Percentiles rank a stretch among this genome's conserved stretches.
Conservation (phyloP, 257 asterid species). For the Agastache rugosa region DNA sequence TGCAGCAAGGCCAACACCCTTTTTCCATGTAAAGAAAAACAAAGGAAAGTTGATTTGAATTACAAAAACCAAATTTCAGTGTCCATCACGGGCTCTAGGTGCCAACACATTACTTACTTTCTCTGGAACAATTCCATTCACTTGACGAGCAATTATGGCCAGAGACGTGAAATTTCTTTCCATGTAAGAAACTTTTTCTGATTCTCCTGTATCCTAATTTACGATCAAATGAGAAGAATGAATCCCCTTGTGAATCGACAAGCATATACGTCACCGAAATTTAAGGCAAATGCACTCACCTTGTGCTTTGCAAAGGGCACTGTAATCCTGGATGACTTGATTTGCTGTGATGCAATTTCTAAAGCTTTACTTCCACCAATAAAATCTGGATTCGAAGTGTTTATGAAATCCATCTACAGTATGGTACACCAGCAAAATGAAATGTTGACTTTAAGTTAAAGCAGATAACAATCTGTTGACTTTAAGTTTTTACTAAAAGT, state of each 20-base stretch:
- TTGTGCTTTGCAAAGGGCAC: constrained; percentile 59
- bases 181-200: constrained; percentile 61
- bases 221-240: constrained; percentile 30
- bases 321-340: constrained; percentile 58
- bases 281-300: constrained; percentile 47
- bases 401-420: constrained; percentile 84
- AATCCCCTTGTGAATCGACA: constrained; percentile 19
- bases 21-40: constrained; percentile 42
- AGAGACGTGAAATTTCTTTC: constrained; percentile 73
- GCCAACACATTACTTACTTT: constrained; percentile 54
- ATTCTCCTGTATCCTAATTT: constrained; percentile 67
- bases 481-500: neutral
- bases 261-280: constrained; percentile 2
- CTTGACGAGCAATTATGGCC: constrained; percentile 66
- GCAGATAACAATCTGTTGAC: neutral
- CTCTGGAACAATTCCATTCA: constrained; percentile 83
- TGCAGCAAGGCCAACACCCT: constrained; percentile 67
- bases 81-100: neutral
- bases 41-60: constrained; percentile 26
- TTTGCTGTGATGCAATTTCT: constrained; percentile 71
- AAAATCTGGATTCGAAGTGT: constrained; percentile 91
- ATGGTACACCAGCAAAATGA: constrained; percentile 16
- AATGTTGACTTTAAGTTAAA: neutral
- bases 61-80: constrained; percentile 18
- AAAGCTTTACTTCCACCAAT: constrained; percentile 91